These are phyloP conservation scores for Epichloe hybrida DNA, from an alignment of 2,329 filamentous ascomycete species.

Conservation along the genomic window DNA sequence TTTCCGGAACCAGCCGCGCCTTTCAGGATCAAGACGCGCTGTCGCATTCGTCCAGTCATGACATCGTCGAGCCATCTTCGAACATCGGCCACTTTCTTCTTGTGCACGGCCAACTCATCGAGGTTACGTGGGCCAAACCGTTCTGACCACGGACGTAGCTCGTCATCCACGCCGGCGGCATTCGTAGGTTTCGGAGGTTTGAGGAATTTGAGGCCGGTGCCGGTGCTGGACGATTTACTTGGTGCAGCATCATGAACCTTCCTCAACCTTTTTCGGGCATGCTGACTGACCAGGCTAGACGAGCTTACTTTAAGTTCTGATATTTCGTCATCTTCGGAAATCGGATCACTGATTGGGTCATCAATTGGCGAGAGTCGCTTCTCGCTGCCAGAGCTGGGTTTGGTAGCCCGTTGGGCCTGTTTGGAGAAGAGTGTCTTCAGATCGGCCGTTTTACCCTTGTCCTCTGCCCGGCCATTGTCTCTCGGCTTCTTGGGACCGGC, in stretches of 20 bases:
- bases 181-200: slow-evolving; percentile 24
- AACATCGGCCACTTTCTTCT: slow-evolving; percentile 83
- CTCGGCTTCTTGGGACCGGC: slow-evolving; percentile 27
- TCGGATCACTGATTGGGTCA: slow-evolving; percentile 40
- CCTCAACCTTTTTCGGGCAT: slow-evolving; percentile 39
- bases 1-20: slow-evolving; percentile 87
- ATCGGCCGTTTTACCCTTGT: slow-evolving; percentile 41
- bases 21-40: slow-evolving; percentile 73
- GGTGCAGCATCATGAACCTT: slow-evolving; percentile 17
- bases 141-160: slow-evolving; percentile 74
- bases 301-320: slow-evolving; percentile 34
- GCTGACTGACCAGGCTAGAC: slow-evolving; percentile 41
- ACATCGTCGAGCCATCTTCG: slow-evolving; percentile 69
- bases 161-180: slow-evolving; percentile 27
- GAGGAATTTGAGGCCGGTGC: slow-evolving; percentile 38
- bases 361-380: slow-evolving; percentile 22
- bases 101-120: slow-evolving; percentile 84
- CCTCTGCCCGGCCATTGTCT: slow-evolving; percentile 26
- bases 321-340: slow-evolving; percentile 48
- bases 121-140: slow-evolving; percentile 62
- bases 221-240: slow-evolving; percentile 19
- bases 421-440: slow-evolving; percentile 47
- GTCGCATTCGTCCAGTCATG: slow-evolving; percentile 46
- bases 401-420: slow-evolving; percentile 38
- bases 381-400: slow-evolving; percentile 17